Percentiles rank a stretch among this genome's conserved stretches.
These are phyloP conservation scores for Thymus quinquecostatus DNA, from an alignment of 257 asterid genomes.

Conservation along the genomic window DNA sequence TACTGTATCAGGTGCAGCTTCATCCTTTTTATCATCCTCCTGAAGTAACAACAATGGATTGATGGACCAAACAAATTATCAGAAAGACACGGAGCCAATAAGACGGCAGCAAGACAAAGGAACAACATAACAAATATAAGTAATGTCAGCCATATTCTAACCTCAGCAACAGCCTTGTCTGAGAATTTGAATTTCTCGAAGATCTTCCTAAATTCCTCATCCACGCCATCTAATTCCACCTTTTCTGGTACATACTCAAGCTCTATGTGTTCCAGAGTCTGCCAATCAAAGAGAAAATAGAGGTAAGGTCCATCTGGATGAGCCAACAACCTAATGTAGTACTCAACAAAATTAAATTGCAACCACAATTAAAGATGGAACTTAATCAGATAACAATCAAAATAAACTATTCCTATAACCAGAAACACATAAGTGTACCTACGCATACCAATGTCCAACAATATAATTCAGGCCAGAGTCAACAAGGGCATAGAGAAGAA, in stretches of 20 bases:
- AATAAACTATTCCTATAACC: neutral
- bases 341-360: neutral
- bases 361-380: neutral
- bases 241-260: constrained; percentile 90
- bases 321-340: constrained; percentile 1
- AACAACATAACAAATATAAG: constrained; percentile 9
- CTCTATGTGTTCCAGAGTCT: constrained; percentile 74
- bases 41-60: constrained; percentile 30
- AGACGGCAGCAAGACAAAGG: neutral
- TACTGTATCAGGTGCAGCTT: constrained; percentile 53
- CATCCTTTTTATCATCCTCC: constrained; percentile 77
- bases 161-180: constrained; percentile 64
- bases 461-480: neutral
- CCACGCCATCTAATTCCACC: constrained; percentile 70
- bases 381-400: neutral
- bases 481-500: neutral
- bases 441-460: neutral
- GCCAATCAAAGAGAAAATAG: constrained; percentile 18
- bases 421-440: neutral
- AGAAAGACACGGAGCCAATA: neutral
- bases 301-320: neutral
- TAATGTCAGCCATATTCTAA: constrained; percentile 34
- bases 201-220: constrained; percentile 82
- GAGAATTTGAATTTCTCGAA: constrained; percentile 82
- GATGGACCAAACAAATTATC: neutral